Conservation (phyloP, 345 rosid species). For the Hibiscus tridactylites region DNA sequence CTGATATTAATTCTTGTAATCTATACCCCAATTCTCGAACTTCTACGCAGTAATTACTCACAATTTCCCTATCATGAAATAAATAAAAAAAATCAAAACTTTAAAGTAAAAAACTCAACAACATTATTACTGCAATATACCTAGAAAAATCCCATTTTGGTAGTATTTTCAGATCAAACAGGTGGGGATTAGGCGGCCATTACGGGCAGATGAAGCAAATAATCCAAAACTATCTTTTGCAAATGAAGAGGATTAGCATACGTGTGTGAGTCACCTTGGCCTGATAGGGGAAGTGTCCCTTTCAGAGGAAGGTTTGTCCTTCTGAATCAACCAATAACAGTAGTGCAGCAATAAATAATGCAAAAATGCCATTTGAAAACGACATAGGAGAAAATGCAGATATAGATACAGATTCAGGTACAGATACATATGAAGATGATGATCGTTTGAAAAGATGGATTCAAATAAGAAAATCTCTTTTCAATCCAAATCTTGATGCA, state of each 20-base stretch:
- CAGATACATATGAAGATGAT: neutral
- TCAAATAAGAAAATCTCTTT: neutral
- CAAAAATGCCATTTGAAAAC: neutral
- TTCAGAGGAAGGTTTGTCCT: no score
- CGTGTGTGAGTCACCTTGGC: no score
- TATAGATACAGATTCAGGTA: neutral
- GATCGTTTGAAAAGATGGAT: neutral
- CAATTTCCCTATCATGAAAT: constrained; percentile 36
- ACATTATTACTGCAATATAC: no score
- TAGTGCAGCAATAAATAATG: neutral
- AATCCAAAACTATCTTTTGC: neutral
- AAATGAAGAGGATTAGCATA: no score
- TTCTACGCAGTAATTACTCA: constrained; percentile 49
- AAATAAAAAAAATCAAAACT: no score
- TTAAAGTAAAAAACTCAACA: no score
- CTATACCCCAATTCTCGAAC: constrained; percentile 53
- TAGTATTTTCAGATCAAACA: neutral
- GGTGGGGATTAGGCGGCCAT: neutral
- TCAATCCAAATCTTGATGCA: neutral
- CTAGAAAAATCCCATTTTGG: neutral
- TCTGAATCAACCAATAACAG: neutral
- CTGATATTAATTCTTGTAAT: constrained; percentile 70
- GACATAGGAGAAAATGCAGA: neutral
- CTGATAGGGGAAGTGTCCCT: no score
- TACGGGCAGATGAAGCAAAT: neutral